Evolutionary conservation across 257 asterid species (phyloP).

Genomic region (Orobanche coerulescens): DNA sequence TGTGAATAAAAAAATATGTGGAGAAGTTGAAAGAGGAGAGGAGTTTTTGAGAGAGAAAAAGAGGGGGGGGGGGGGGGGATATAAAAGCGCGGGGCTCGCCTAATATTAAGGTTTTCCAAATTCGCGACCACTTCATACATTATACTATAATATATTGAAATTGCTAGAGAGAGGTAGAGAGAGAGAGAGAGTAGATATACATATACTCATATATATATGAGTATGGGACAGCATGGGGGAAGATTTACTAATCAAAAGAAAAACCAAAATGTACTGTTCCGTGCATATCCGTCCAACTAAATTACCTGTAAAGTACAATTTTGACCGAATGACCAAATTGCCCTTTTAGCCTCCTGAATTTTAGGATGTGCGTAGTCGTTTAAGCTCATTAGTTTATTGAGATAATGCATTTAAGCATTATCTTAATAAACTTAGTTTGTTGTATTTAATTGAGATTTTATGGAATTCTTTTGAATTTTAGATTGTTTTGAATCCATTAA

Average conservation of each 20-base stretch:
- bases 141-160: background rate
- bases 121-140: background rate
- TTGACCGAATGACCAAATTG: slow-evolving; percentile 18
- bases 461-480: no score
- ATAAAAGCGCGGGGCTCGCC: slow-evolving; percentile 40
- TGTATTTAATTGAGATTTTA: no score
- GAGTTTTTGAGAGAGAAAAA: slow-evolving; percentile 22
- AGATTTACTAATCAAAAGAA: slow-evolving; percentile 21
- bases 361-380: no score
- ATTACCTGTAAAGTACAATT: slow-evolving; percentile 33
- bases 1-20: slow-evolving; percentile 13
- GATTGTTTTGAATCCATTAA: no score
- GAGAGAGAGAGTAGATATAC: background rate
- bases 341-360: slow-evolving; percentile 6
- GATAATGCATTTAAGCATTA: no score
- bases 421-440: no score
- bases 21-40: slow-evolving; percentile 26
- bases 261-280: slow-evolving; percentile 59
- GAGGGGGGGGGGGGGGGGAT: no score
- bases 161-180: slow-evolving; percentile 3
- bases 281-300: slow-evolving; percentile 60
- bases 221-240: slow-evolving; percentile 14
- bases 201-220: no score
- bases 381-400: no score
- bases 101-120: slow-evolving; percentile 26